Base-by-base conservation (phyloP, 2,329 filamentous ascomycete genomes). In the Paraconiothyrium brasiliense region DNA sequence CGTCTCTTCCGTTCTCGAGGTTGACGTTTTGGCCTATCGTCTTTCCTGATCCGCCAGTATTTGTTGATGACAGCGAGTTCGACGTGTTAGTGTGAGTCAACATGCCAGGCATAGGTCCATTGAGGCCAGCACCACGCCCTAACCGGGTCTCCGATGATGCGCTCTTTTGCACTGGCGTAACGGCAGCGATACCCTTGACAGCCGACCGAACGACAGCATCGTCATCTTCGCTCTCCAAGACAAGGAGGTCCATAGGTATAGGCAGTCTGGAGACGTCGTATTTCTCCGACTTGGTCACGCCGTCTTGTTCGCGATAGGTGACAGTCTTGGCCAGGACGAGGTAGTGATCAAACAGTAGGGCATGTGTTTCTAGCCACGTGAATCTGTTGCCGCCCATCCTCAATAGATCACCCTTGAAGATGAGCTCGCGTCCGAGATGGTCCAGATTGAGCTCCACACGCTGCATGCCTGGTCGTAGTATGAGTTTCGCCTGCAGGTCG, bases 191-290 rank as follows among this genome's bases (percentile, higher is more conserved):
- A 27, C 89, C 86, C 75, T 93, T 94, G 69, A 91, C 85, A 1
- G 87, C 84, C 2, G 87, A 89, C 76, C 95, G 97, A 59, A 94
- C 87, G 6, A 98, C 91, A 0, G 95, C 90, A 66, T 97, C 93
- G 67, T 99, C 96, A 67, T 94, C 92, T 68, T 92, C 90, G 76
- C 92, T 97, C 79, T 99, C 96, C 0, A 99, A 84, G 54, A 97
- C 92, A 30, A 99, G 84, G 2, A 99, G 84, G 70, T 97, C 94
- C 94, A 99, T 99, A 0, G 95, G 95, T 65, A 99, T 97, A 7
- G 92, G 93, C 83, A 97, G 85, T 78, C 96, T 94, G 0, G 94
- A 97, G 35, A 99, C 94, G 77, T 99, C 95, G 70, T 95, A 99
- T 67, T 85, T 84, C 71, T 91, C 89, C 70, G 92, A 93, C 79